Conservation (phyloP, 2,329 filamentous ascomycete species). For the Ustulina deusta region DNA sequence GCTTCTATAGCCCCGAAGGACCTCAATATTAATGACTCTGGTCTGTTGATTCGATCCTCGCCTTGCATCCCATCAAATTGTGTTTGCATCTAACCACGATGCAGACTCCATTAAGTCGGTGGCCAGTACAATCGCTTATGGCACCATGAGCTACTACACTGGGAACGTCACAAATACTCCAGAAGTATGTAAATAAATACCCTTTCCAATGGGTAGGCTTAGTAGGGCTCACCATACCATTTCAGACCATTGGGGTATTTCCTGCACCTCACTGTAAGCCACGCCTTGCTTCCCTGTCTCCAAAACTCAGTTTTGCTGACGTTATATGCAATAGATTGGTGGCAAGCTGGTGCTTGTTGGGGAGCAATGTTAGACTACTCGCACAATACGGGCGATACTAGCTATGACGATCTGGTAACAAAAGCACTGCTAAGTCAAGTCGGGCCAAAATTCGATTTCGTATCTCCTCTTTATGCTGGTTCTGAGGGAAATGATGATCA, state of each 20-base stretch:
- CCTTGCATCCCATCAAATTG: neutral
- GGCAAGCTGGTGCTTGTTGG: conserved; percentile 74
- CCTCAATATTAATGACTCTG: conserved; percentile 54
- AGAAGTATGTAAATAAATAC: conserved; percentile 49
- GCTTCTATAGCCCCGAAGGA: conserved; percentile 53
- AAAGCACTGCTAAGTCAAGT: conserved; percentile 70
- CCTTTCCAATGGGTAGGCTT: neutral
- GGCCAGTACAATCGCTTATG: conserved; percentile 69
- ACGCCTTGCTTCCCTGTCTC: conserved; percentile 47
- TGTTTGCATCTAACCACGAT: conserved; percentile 18
- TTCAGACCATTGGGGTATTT: conserved; percentile 69
- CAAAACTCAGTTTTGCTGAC: conserved; percentile 26
- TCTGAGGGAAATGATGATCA: conserved; percentile 81
- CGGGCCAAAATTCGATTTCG: conserved; percentile 69
- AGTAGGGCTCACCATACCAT: conserved; percentile 27
- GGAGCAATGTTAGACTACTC: conserved; percentile 78
- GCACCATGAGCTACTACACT: conserved; percentile 72
- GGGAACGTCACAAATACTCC: conserved; percentile 69
- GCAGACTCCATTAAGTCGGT: conserved; percentile 72
- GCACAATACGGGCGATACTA: conserved; percentile 71
- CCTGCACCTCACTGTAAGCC: conserved; percentile 69
- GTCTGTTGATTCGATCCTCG: conserved; percentile 32
- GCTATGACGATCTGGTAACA: conserved; percentile 70
- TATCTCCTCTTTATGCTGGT: conserved; percentile 66
- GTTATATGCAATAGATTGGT: conserved; percentile 63